Evolutionary conservation across 2,329 filamentous ascomycete genomes (phyloP).

Genomic region (Xylariaceae sp.): DNA sequence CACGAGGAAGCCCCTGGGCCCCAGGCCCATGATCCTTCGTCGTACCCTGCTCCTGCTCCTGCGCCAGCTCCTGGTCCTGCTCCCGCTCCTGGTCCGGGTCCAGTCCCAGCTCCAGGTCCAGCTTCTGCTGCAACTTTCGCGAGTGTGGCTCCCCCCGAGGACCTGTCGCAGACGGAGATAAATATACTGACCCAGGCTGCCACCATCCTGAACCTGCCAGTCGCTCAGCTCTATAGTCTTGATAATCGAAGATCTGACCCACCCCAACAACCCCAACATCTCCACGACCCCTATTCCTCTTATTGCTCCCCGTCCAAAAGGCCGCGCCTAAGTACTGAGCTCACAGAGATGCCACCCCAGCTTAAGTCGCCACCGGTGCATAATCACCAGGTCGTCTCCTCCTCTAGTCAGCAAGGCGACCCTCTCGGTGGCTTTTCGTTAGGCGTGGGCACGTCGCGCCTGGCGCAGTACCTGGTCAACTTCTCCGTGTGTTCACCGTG

Average conservation of each 20-base stretch:
- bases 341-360: constrained; percentile 24
- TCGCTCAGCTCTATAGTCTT: constrained; percentile 30
- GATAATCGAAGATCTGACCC: constrained; percentile 29
- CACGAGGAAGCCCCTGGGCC: constrained; percentile 36
- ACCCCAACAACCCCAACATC: constrained; percentile 22
- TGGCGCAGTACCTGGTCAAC: constrained; percentile 33
- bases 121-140: constrained; percentile 15
- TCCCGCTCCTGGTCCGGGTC: constrained; percentile 11
- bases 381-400: constrained; percentile 14
- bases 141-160: constrained; percentile 22
- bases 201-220: constrained; percentile 30
- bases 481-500: constrained; percentile 36
- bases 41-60: constrained; percentile 18
- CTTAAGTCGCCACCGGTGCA: constrained; percentile 24
- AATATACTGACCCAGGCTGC: constrained; percentile 35
- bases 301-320: constrained; percentile 19
- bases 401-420: constrained; percentile 17
- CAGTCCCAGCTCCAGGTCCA: neutral
- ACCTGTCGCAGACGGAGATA: constrained; percentile 29
- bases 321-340: constrained; percentile 26
- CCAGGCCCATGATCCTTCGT: constrained; percentile 32
- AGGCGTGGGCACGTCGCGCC: constrained; percentile 28
- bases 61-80: neutral
- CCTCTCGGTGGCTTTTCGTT: constrained; percentile 19
- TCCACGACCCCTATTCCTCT: constrained; percentile 20